A percentile compares a stretch with the other conserved stretches of the same genome.
Conservation (phyloP, 371 early-diverging fungal species). For the Mucor circinelloides region DNA sequence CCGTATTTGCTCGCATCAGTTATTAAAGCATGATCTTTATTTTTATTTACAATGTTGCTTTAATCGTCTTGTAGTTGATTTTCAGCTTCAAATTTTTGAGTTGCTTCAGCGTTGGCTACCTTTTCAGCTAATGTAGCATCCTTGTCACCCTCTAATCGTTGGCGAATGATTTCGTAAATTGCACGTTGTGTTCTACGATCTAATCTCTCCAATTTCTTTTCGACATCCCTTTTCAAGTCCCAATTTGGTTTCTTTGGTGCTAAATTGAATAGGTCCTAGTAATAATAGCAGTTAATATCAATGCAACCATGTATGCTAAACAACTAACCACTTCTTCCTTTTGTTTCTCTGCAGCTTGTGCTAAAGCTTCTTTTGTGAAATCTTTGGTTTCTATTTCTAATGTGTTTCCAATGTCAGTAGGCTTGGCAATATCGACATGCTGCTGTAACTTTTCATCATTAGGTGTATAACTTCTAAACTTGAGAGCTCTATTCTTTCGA, state of each 20-base stretch:
- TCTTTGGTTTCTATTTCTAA: slow-evolving; percentile 63
- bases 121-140: slow-evolving; percentile 38
- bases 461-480: slow-evolving; percentile 67
- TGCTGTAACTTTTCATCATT: slow-evolving; percentile 51
- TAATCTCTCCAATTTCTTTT: slow-evolving; percentile 72
- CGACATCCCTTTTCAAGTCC: slow-evolving; percentile 88
- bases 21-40: slow-evolving; percentile 13
- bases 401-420: slow-evolving; percentile 49
- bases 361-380: slow-evolving; percentile 59
- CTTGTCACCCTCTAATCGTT: slow-evolving; percentile 26
- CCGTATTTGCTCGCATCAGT: slow-evolving; percentile 4
- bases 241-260: slow-evolving; percentile 88
- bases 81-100: slow-evolving; percentile 35
- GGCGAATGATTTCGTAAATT: slow-evolving; percentile 78
- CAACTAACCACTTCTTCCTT: slow-evolving; percentile 70
- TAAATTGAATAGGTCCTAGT: slow-evolving; percentile 74
- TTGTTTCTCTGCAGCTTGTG: slow-evolving; percentile 63
- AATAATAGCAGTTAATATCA: neutral
- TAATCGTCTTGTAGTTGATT: slow-evolving; percentile 17
- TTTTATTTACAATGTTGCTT: slow-evolving; percentile 8
- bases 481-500: slow-evolving; percentile 25
- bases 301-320: neutral
- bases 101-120: slow-evolving; percentile 44
- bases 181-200: slow-evolving; percentile 74
- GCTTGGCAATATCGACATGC: slow-evolving; percentile 52